phyloP scores from a whole-genome alignment of 2,329 filamentous ascomycete genomes.

The Penicillium sp. region DNA sequence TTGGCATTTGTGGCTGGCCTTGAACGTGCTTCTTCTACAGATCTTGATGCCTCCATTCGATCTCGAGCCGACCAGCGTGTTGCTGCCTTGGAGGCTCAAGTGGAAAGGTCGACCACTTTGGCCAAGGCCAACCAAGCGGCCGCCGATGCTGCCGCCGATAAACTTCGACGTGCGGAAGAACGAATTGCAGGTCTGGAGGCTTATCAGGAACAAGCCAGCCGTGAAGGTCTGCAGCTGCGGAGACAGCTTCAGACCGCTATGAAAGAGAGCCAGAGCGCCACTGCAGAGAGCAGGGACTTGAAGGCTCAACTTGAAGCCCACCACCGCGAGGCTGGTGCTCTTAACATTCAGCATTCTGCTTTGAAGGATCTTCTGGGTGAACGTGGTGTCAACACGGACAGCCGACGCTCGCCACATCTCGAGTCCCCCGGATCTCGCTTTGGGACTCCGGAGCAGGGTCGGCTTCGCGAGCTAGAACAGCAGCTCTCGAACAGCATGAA shows the following conservation, averaged over 20 bases:
- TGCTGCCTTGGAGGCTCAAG: slow-evolving; percentile 68
- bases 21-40: slow-evolving; percentile 58
- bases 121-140: slow-evolving; percentile 85
- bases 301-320: slow-evolving; percentile 77
- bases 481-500: slow-evolving; percentile 72
- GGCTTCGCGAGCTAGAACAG: slow-evolving; percentile 78
- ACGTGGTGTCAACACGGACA: slow-evolving; percentile 72
- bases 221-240: slow-evolving; percentile 82
- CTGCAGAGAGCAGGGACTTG: slow-evolving; percentile 72
- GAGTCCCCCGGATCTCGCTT: slow-evolving; percentile 70
- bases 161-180: slow-evolving; percentile 86
- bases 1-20: slow-evolving; percentile 76
- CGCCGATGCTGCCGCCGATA: slow-evolving; percentile 79
- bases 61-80: slow-evolving; percentile 53
- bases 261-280: slow-evolving; percentile 75
- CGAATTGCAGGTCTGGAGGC: slow-evolving; percentile 92
- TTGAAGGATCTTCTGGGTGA: slow-evolving; percentile 89
- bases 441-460: slow-evolving; percentile 69
- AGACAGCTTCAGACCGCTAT: slow-evolving; percentile 81
- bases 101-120: slow-evolving; percentile 69
- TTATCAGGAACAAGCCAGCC: slow-evolving; percentile 93
- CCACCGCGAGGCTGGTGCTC: slow-evolving; percentile 88
- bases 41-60: slow-evolving; percentile 32
- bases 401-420: slow-evolving; percentile 62
- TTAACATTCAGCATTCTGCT: slow-evolving; percentile 85